These are phyloP conservation scores for Betula pendula DNA, from an alignment of 306 rosid genomes.

Conservation along the genomic window DNA sequence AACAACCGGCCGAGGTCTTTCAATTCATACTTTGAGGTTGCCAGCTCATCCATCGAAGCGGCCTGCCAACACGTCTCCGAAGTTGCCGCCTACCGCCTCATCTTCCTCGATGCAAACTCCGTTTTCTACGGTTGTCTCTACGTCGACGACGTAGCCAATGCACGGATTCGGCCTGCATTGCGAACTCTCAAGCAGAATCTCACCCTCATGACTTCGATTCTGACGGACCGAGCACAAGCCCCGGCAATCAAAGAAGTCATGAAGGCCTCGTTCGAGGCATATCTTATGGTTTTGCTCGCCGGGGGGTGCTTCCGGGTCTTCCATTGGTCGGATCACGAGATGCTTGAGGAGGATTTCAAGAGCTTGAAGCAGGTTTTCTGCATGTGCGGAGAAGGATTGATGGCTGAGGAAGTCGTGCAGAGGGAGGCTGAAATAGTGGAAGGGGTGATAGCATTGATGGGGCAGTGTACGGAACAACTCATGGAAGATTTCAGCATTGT, in stretches of 20 bases:
- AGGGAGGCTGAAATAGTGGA: conserved; percentile 72
- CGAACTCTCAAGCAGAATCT: conserved; percentile 72
- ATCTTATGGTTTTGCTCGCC: conserved; percentile 85
- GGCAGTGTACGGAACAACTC: conserved; percentile 69
- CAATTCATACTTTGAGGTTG: conserved; percentile 58
- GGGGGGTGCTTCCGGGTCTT: conserved; percentile 79
- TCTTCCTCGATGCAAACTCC: conserved; percentile 78
- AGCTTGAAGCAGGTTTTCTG: conserved; percentile 65
- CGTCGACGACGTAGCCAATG: conserved; percentile 55
- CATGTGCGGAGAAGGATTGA: conserved; percentile 78
- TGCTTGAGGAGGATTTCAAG: conserved; percentile 76
- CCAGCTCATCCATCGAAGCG: conserved; percentile 45
- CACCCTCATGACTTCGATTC: conserved; percentile 61
- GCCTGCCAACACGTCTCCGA: conserved; percentile 77
- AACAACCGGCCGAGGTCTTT: conserved; percentile 35
- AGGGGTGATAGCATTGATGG: conserved; percentile 74
- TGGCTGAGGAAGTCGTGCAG: conserved; percentile 66
- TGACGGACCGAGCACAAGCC: conserved; percentile 74
- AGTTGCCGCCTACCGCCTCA: conserved; percentile 83
- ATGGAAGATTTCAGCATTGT: conserved; percentile 79
- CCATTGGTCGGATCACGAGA: conserved; percentile 49
- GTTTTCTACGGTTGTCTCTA: conserved; percentile 79
- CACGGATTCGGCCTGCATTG: conserved; percentile 72
- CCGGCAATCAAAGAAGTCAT: conserved; percentile 81
- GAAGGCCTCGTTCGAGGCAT: conserved; percentile 85